phyloP scores from a whole-genome alignment of 139 green algal species.

The Coelastrella sp. region DNA sequence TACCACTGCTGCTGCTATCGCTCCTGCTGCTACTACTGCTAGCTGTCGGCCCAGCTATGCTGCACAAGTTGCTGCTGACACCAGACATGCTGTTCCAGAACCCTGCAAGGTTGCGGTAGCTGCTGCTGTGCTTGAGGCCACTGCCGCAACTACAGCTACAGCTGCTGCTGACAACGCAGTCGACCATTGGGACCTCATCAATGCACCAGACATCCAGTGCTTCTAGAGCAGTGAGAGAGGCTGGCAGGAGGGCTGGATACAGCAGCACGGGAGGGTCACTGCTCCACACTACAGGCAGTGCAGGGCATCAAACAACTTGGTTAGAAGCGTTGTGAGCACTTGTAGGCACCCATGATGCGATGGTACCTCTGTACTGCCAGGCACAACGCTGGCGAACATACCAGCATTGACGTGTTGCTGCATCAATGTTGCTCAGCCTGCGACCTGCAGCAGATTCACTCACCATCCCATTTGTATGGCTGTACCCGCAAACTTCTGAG shows the following conservation, averaged over 20 bases:
- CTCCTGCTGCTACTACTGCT: background rate
- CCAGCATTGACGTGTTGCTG: too few species aligned
- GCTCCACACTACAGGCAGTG: slow-evolving; percentile 37
- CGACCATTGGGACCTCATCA: background rate
- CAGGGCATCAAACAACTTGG: too few species aligned
- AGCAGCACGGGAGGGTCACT: slow-evolving; percentile 41
- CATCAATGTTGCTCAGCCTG: too few species aligned
- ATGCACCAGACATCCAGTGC: slow-evolving; percentile 41
- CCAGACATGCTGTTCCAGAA: background rate
- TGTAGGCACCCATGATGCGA: too few species aligned
- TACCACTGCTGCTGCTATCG: slow-evolving; percentile 12
- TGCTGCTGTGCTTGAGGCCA: slow-evolving; percentile 9
- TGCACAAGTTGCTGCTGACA: slow-evolving; percentile 24
- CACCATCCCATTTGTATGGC: slow-evolving; percentile 49
- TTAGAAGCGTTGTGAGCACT: too few species aligned
- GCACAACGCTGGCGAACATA: too few species aligned
- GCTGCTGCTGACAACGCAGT: background rate
- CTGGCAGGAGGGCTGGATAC: slow-evolving; percentile 33
- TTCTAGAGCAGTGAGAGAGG: slow-evolving; percentile 17
- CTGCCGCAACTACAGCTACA: background rate
- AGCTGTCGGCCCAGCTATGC: background rate
- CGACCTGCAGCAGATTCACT: too few species aligned
- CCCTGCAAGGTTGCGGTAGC: slow-evolving; percentile 26
- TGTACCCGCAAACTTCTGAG: background rate
- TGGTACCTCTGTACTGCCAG: too few species aligned